phyloP scores from a whole-genome alignment of 2,329 filamentous ascomycete species.

The Cladorrhinum sp. region DNA sequence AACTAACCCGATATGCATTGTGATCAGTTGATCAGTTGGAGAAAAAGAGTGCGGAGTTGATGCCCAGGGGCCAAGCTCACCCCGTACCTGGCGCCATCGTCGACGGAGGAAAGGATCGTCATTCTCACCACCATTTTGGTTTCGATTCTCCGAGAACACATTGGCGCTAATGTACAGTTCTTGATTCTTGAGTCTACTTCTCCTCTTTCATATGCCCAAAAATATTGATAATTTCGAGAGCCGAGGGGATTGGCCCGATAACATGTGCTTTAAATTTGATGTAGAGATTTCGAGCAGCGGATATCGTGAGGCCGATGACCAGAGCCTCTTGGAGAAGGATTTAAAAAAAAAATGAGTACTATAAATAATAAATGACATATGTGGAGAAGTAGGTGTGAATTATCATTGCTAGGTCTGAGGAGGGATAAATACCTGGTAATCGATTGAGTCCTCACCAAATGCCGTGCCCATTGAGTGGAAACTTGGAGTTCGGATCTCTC shows the following conservation, averaged over 20 bases:
- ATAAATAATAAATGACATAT: too few relatives aligned
- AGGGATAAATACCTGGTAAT: too few relatives aligned
- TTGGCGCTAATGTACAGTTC: neutral
- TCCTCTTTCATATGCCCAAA: neutral
- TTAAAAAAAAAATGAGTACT: too few relatives aligned
- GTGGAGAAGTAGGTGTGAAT: neutral
- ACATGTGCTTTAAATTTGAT: neutral
- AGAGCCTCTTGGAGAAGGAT: neutral
- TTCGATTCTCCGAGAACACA: neutral
- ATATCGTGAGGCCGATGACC: neutral
- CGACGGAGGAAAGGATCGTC: neutral
- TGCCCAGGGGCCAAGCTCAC: neutral
- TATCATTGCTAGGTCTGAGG: neutral
- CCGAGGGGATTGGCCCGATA: neutral
- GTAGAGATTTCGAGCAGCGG: neutral
- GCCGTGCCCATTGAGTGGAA: too few relatives aligned
- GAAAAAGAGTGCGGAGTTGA: neutral
- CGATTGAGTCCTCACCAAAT: too few relatives aligned
- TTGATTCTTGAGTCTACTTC: neutral
- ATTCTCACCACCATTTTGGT: neutral
- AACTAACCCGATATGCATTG: neutral
- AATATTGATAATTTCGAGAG: neutral
- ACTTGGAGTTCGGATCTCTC: too few relatives aligned
- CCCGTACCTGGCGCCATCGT: neutral
- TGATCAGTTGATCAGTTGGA: neutral